Percentiles rank a stretch among this genome's conserved stretches.
Conservation (phyloP, 1,139 yeast species). For the Blastobotrys apis region DNA sequence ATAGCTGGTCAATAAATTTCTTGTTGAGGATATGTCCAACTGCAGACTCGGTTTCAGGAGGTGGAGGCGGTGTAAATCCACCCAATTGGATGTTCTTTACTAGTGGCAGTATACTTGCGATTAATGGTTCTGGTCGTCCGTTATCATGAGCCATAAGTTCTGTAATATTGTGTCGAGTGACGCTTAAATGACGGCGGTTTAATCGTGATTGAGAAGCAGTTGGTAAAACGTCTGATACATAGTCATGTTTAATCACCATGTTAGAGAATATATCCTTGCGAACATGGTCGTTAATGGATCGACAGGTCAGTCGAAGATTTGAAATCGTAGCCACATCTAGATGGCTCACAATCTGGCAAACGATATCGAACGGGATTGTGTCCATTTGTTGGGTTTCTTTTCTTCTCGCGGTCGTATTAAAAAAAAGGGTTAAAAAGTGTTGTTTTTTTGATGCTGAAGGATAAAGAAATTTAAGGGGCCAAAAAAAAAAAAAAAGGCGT, state of each 20-base stretch:
- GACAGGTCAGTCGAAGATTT: not conserved
- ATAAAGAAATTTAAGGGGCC: too few species aligned
- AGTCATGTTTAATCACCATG: constrained; percentile 7
- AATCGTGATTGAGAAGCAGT: not conserved
- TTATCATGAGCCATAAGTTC: constrained; percentile 8
- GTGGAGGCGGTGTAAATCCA: constrained; percentile 10
- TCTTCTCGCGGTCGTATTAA: too few species aligned
- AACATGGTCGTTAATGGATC: not conserved
- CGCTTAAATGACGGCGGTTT: not conserved
- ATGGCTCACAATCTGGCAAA: not conserved
- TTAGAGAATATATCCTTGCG: not conserved
- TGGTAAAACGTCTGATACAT: constrained; percentile 12
- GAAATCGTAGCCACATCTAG: not conserved
- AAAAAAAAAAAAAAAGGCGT: not conserved
- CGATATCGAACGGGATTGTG: not conserved
- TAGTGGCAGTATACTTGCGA: constrained; percentile 1
- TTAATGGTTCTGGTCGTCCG: constrained; percentile 2
- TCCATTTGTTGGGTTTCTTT: too few species aligned
- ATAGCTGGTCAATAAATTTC: constrained; percentile 9
- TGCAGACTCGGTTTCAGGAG: not conserved
- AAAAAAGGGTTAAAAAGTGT: too few species aligned
- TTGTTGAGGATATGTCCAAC: constrained; percentile 3
- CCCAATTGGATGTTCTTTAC: constrained; percentile 5
- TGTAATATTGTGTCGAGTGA: constrained; percentile 6
- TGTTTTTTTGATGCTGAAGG: not conserved